phyloP scores from a whole-genome alignment of 2,329 filamentous ascomycete species.

The Reticulascus tulasneorum region DNA sequence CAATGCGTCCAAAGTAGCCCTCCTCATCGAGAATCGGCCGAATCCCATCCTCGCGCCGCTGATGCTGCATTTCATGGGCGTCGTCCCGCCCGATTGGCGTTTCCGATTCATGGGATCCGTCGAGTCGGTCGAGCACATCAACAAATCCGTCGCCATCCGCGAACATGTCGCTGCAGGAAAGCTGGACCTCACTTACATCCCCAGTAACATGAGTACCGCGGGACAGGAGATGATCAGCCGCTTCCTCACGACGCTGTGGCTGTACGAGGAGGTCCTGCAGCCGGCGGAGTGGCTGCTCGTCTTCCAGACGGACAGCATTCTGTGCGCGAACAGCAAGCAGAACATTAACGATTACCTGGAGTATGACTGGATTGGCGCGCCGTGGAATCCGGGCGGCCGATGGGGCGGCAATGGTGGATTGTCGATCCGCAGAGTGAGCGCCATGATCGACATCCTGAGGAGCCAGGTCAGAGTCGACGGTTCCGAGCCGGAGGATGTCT shows the following conservation, averaged over 20 bases:
- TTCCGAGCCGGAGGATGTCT: conserved; percentile 52
- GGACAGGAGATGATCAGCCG: conserved; percentile 49
- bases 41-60: conserved; percentile 47
- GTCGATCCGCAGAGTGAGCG: conserved; percentile 48
- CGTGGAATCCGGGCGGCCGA: conserved; percentile 36
- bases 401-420: conserved; percentile 51
- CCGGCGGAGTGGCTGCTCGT: conserved; percentile 51
- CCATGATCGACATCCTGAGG: conserved; percentile 48
- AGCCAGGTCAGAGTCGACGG: conserved; percentile 39
- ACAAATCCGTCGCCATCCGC: conserved; percentile 41
- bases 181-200: conserved; percentile 48
- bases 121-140: conserved; percentile 40
- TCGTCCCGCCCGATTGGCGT: conserved; percentile 51
- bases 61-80: conserved; percentile 52
- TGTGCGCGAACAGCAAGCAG: conserved; percentile 48
- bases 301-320: conserved; percentile 52
- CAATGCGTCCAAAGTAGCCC: conserved; percentile 50
- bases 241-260: conserved; percentile 48
- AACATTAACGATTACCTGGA: conserved; percentile 46
- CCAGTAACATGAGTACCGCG: conserved; percentile 45
- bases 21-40: conserved; percentile 51
- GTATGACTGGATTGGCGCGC: conserved; percentile 52
- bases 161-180: conserved; percentile 39
- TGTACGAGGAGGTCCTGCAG: conserved; percentile 45
- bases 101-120: conserved; percentile 52